These are phyloP conservation scores for Lobulomyces angularis DNA, from an alignment of 192 early-diverging fungal species.

Conservation along the genomic window DNA sequence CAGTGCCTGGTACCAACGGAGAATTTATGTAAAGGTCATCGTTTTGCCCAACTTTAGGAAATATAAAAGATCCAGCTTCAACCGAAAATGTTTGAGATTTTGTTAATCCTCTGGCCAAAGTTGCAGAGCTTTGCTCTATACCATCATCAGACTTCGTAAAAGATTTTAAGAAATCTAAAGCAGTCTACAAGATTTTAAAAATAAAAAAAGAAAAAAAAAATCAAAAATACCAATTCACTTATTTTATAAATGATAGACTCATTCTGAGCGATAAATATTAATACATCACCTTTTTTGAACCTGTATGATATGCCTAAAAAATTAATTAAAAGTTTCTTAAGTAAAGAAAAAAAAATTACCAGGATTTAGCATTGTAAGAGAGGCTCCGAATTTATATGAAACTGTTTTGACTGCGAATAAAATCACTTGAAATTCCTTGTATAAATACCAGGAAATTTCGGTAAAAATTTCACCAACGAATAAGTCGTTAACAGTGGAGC, in stretches of 20 bases:
- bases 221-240: not conserved
- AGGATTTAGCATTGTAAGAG: constrained; percentile 50
- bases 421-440: constrained; percentile 23
- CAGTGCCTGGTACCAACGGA: too few relatives aligned
- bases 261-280: constrained; percentile 5
- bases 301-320: not conserved
- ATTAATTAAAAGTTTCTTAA: not conserved
- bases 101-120: not conserved
- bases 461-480: constrained; percentile 50
- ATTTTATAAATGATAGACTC: not conserved
- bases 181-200: constrained; percentile 1
- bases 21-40: too few relatives aligned
- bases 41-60: not conserved
- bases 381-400: constrained; percentile 6
- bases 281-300: constrained; percentile 4
- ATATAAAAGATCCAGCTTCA: not conserved
- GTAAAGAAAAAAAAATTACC: constrained; percentile 33
- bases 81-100: not conserved
- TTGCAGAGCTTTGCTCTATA: not conserved
- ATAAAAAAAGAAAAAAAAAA: not conserved
- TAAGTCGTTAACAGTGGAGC: constrained; percentile 27
- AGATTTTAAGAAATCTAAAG: too few relatives aligned
- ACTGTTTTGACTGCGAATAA: constrained; percentile 21
- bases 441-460: constrained; percentile 36
- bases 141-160: too few relatives aligned